Conservation (phyloP, 2,329 filamentous ascomycete species). For the Aspergillus sp. region DNA sequence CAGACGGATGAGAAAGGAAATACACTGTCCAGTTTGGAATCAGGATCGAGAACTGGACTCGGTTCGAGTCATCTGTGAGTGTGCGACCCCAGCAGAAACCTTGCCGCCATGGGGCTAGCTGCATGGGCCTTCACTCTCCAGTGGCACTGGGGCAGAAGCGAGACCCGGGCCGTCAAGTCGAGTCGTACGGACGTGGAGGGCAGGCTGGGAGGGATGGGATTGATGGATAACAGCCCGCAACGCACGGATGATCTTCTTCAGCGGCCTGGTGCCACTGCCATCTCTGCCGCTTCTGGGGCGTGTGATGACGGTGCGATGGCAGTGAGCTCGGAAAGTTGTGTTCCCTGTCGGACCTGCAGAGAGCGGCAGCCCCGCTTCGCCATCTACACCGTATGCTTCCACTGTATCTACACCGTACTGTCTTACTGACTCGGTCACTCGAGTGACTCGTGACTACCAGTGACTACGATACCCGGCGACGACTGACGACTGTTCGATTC, state of each 20-base stretch:
- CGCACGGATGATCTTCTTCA: conserved; percentile 6
- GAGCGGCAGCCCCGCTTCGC: neutral
- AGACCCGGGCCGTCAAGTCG: neutral
- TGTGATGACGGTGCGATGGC: too few species aligned
- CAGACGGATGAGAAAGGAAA: neutral
- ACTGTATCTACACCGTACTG: too few species aligned
- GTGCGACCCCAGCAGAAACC: neutral
- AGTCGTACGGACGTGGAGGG: neutral
- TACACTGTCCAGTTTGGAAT: neutral
- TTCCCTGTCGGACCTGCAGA: neutral
- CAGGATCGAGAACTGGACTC: neutral
- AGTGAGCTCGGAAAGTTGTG: neutral
- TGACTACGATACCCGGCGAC: too few species aligned
- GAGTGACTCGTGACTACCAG: too few species aligned
- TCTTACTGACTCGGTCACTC: too few species aligned
- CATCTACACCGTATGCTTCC: neutral
- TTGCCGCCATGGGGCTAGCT: neutral
- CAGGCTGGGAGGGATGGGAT: neutral
- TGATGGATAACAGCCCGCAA: neutral
- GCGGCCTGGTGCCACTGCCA: neutral
- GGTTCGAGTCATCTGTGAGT: neutral
- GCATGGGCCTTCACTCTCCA: neutral
- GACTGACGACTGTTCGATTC: neutral
- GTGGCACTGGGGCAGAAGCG: neutral
- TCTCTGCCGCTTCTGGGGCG: neutral